Evolutionary conservation across 495 filamentous ascomycete genomes (phyloP).

Genomic region (Copromyces sp.): DNA sequence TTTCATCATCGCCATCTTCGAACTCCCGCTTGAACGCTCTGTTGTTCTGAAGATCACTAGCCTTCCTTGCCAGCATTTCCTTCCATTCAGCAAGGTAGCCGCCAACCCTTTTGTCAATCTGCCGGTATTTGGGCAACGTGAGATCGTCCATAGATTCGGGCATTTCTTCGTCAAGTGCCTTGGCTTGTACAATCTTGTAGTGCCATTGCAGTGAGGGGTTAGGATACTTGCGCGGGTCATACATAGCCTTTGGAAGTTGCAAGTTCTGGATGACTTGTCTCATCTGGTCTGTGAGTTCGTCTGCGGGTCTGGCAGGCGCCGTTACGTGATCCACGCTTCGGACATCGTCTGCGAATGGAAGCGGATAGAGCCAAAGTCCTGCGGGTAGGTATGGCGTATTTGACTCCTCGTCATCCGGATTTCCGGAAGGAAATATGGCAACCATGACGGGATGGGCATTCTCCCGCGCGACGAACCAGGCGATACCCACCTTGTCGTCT

Average conservation of each 20-base stretch:
- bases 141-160: slow-evolving; percentile 74
- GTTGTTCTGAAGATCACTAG: slow-evolving; percentile 22
- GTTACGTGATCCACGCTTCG: slow-evolving; percentile 45
- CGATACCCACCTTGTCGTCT: slow-evolving; percentile 67
- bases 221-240: slow-evolving; percentile 78
- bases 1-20: slow-evolving; percentile 28
- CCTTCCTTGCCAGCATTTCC: slow-evolving; percentile 46
- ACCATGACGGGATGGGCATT: slow-evolving; percentile 70
- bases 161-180: slow-evolving; percentile 85
- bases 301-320: slow-evolving; percentile 48
- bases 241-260: slow-evolving; percentile 77
- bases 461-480: slow-evolving; percentile 78
- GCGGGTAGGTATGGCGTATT: slow-evolving; percentile 63
- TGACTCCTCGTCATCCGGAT: slow-evolving; percentile 48
- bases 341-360: slow-evolving; percentile 89
- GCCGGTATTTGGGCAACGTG: slow-evolving; percentile 67
- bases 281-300: slow-evolving; percentile 71
- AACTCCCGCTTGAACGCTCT: slow-evolving; percentile 34
- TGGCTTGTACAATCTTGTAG: slow-evolving; percentile 85
- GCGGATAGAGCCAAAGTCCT: slow-evolving; percentile 79
- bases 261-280: slow-evolving; percentile 69
- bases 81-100: slow-evolving; percentile 69
- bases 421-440: slow-evolving; percentile 67
- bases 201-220: slow-evolving; percentile 98
- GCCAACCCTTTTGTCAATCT: slow-evolving; percentile 79